A percentile compares a stretch with the other conserved stretches of the same genome.
phyloP scores from a whole-genome alignment of 495 filamentous ascomycete species.

The Xylaria longipes region DNA sequence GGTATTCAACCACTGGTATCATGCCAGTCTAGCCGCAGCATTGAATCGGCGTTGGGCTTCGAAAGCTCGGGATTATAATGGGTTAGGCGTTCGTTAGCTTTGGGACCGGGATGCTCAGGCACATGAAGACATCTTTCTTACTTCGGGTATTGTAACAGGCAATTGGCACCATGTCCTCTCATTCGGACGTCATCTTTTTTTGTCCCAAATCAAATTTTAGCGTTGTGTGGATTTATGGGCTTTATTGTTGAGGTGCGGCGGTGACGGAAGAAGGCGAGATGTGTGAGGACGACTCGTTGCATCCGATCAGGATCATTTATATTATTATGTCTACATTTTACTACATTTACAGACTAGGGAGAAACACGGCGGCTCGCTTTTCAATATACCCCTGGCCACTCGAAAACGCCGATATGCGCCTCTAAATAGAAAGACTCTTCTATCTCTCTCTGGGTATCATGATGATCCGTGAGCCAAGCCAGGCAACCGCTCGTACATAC shows the following conservation, averaged over 20 bases:
- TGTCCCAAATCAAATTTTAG: neutral
- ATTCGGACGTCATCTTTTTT: neutral
- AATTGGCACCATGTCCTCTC: neutral
- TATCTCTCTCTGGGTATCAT: slow-evolving; percentile 13
- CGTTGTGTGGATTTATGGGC: neutral
- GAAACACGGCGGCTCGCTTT: slow-evolving; percentile 1
- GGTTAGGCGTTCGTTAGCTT: slow-evolving; percentile 15
- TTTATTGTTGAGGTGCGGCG: neutral
- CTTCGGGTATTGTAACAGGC: neutral
- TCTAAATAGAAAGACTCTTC: slow-evolving; percentile 3
- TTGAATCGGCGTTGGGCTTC: slow-evolving; percentile 25
- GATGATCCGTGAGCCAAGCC: slow-evolving; percentile 14
- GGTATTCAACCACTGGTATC: slow-evolving; percentile 20
- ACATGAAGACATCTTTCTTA: neutral
- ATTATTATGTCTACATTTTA: slow-evolving; percentile 1
- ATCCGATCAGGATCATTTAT: neutral
- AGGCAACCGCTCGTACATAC: slow-evolving; percentile 6
- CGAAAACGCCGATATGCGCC: slow-evolving; percentile 26
- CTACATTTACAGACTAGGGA: neutral
- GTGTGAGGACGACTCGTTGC: neutral
- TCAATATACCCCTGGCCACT: slow-evolving; percentile 29
- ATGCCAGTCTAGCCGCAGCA: slow-evolving; percentile 23
- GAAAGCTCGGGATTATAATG: slow-evolving; percentile 17
- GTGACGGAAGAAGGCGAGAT: neutral
- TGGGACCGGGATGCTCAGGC: slow-evolving; percentile 7